These are phyloP conservation scores for Karstenula rhodostoma DNA, from an alignment of 2,329 filamentous ascomycete species.

Conservation along the genomic window DNA sequence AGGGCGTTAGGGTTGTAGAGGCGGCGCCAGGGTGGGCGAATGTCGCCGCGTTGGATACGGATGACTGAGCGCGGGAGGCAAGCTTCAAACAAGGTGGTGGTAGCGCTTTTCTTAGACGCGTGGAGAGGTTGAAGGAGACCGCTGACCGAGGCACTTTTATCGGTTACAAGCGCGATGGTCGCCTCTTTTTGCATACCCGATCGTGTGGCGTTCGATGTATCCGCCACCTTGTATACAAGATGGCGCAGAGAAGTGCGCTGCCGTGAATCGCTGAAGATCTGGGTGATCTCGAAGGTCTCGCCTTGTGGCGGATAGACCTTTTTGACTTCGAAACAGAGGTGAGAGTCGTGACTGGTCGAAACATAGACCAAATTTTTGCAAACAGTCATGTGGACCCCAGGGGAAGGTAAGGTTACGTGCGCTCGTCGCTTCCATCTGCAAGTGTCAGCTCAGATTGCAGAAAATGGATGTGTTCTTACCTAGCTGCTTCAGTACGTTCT, in stretches of 20 bases:
- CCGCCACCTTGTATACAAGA: conserved; percentile 25
- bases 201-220: neutral
- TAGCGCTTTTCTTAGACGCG: conserved; percentile 31
- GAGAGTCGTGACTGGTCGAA: conserved; percentile 63
- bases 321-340: conserved; percentile 57
- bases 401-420: conserved; percentile 55
- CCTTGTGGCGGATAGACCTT: conserved; percentile 47
- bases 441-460: conserved; percentile 8
- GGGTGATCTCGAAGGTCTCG: conserved; percentile 27
- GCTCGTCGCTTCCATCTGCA: conserved; percentile 52
- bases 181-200: conserved; percentile 3
- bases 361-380: conserved; percentile 59
- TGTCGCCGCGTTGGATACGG: conserved; percentile 60
- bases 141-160: conserved; percentile 42
- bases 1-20: conserved; percentile 20
- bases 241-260: conserved; percentile 39
- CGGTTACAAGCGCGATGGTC: conserved; percentile 42
- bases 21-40: conserved; percentile 48
- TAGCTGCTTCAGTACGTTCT: conserved; percentile 26
- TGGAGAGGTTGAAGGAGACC: conserved; percentile 39
- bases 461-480: conserved; percentile 20
- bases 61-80: conserved; percentile 52
- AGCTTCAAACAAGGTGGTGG: conserved; percentile 52
- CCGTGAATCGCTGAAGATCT: conserved; percentile 41
- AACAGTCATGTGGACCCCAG: conserved; percentile 60